Conservation (phyloP, 306 rosid species). For the Alnus rubra region DNA sequence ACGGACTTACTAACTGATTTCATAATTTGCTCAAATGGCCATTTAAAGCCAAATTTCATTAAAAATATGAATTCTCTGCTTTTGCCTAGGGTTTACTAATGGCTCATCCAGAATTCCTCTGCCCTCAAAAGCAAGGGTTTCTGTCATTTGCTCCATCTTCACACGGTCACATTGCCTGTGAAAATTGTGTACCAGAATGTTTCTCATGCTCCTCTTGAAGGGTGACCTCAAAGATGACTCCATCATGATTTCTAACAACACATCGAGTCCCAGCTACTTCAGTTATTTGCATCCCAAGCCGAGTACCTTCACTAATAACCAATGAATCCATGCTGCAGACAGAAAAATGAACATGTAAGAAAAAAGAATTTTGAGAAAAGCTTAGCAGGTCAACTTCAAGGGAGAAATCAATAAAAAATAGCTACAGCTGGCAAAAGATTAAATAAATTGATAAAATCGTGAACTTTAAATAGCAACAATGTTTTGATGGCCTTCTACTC, state of each 20-base stretch:
- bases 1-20: neutral
- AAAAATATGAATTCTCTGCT: neutral
- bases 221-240: slow-evolving; percentile 72
- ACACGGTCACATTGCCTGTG: neutral
- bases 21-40: neutral
- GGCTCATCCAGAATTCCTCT: neutral
- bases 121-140: neutral
- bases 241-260: slow-evolving; percentile 61
- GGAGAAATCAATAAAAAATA: neutral
- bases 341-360: slow-evolving; percentile 9
- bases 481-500: neutral
- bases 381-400: neutral
- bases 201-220: slow-evolving; percentile 36
- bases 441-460: neutral
- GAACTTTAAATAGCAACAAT: neutral
- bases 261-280: slow-evolving; percentile 68
- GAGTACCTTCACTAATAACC: slow-evolving; percentile 60
- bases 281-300: slow-evolving; percentile 58
- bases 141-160: neutral
- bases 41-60: neutral
- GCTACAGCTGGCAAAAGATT: neutral
- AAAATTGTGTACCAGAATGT: slow-evolving; percentile 5
- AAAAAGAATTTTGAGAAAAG: slow-evolving; percentile 5
- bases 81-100: neutral
- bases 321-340: slow-evolving; percentile 66